These are phyloP conservation scores for Botrytis pseudocinerea DNA, from an alignment of 2,329 filamentous ascomycete genomes.

Conservation along the genomic window DNA sequence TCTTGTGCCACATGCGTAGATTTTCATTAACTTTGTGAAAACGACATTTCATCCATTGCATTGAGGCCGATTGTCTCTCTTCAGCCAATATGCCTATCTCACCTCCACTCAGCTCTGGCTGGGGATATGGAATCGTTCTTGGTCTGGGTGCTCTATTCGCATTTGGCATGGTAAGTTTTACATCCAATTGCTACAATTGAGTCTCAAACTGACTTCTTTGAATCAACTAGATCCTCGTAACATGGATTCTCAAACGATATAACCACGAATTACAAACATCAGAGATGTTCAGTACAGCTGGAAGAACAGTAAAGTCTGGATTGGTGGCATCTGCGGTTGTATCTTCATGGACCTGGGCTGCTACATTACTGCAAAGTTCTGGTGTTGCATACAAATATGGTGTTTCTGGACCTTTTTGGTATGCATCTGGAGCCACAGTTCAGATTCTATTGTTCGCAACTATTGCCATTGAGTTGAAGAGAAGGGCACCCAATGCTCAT, in stretches of 20 bases:
- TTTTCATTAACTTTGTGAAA: neutral
- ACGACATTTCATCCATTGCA: neutral
- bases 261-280: conserved; percentile 82
- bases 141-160: conserved; percentile 62
- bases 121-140: conserved; percentile 65
- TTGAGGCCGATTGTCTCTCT: neutral
- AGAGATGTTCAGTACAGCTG: conserved; percentile 90
- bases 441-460: conserved; percentile 90
- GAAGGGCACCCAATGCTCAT: conserved; percentile 83
- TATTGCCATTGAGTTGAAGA: conserved; percentile 85
- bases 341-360: conserved; percentile 91
- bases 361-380: conserved; percentile 75
- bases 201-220: neutral
- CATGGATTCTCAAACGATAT: conserved; percentile 49
- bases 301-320: conserved; percentile 84
- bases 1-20: conserved; percentile 1
- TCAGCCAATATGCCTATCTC: conserved; percentile 37
- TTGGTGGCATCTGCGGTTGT: conserved; percentile 88
- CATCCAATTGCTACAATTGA: neutral
- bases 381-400: conserved; percentile 81
- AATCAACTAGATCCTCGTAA: conserved; percentile 39
- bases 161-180: conserved; percentile 57
- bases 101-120: conserved; percentile 44
- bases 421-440: conserved; percentile 71
- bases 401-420: conserved; percentile 66